Conservation (phyloP, 148 eudicot genomes). For the Polygonum aviculare region DNA sequence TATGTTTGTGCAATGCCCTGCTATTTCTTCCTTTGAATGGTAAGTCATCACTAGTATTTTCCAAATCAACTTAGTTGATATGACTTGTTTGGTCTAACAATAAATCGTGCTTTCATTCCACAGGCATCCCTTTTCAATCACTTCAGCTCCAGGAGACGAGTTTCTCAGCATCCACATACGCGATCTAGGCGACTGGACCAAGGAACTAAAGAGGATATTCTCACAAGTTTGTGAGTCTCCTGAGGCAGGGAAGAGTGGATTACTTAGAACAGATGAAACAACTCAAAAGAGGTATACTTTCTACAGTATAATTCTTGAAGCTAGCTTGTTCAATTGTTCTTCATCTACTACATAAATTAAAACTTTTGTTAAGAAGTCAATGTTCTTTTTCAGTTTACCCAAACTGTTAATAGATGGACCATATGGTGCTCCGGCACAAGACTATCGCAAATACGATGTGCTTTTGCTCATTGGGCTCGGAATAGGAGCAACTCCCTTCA, state of each 20-base stretch:
- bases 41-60: conserved; percentile 21
- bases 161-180: conserved; percentile 84
- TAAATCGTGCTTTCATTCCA: background rate
- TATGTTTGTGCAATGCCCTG: conserved; percentile 96
- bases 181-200: conserved; percentile 88
- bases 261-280: conserved; percentile 77
- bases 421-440: conserved; percentile 98
- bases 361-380: background rate
- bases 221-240: conserved; percentile 58
- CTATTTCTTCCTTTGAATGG: conserved; percentile 94
- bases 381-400: conserved; percentile 53
- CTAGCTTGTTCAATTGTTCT: background rate
- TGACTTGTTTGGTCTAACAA: background rate
- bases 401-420: conserved; percentile 89
- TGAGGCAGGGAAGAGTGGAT: conserved; percentile 66
- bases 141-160: conserved; percentile 93
- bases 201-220: conserved; percentile 63
- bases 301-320: too few species aligned
- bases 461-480: conserved; percentile 88
- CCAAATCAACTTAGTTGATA: background rate
- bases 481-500: conserved; percentile 95
- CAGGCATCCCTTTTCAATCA: conserved; percentile 99
- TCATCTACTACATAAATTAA: background rate
- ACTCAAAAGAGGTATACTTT: conserved; percentile 46
- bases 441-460: conserved; percentile 83